These are phyloP conservation scores for Pseudocercospora eumusae DNA, from an alignment of 2,329 filamentous ascomycete species.

Conservation along the genomic window DNA sequence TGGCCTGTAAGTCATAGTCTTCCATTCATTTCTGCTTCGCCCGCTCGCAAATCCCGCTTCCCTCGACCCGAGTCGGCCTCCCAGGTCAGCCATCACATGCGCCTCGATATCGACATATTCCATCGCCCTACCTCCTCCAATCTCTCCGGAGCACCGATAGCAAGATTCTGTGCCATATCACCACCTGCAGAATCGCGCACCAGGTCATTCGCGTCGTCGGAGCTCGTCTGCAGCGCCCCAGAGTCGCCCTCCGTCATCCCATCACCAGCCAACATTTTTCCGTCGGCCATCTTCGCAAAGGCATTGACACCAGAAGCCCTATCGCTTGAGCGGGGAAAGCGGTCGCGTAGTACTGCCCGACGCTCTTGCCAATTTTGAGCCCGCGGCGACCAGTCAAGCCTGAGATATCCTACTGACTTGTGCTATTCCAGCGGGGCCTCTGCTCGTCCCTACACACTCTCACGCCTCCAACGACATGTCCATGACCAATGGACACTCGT, in stretches of 20 bases:
- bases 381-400: slow-evolving; percentile 33
- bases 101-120: slow-evolving; percentile 33
- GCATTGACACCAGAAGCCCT: slow-evolving; percentile 29
- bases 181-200: slow-evolving; percentile 23
- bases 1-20: slow-evolving; percentile 60
- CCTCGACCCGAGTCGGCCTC: slow-evolving; percentile 24
- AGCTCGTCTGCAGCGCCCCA: slow-evolving; percentile 23
- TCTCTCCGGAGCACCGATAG: slow-evolving; percentile 27
- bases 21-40: slow-evolving; percentile 36
- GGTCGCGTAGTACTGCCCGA: slow-evolving; percentile 46
- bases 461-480: slow-evolving; percentile 50
- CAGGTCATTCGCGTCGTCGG: slow-evolving; percentile 22
- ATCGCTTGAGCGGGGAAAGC: slow-evolving; percentile 41
- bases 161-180: slow-evolving; percentile 16
- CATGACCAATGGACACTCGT: slow-evolving; percentile 67
- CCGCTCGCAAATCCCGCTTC: slow-evolving; percentile 11
- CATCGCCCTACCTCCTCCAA: slow-evolving; percentile 29
- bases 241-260: slow-evolving; percentile 32
- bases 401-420: slow-evolving; percentile 46
- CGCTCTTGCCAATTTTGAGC: slow-evolving; percentile 37
- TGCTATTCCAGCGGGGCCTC: slow-evolving; percentile 58
- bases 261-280: slow-evolving; percentile 38
- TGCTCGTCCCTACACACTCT: slow-evolving; percentile 64
- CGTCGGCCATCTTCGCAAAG: slow-evolving; percentile 44
- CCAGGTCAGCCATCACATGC: slow-evolving; percentile 32